phyloP scores from a whole-genome alignment of 768 basidiomycete genomes.

The Tubosaeta sp. region DNA sequence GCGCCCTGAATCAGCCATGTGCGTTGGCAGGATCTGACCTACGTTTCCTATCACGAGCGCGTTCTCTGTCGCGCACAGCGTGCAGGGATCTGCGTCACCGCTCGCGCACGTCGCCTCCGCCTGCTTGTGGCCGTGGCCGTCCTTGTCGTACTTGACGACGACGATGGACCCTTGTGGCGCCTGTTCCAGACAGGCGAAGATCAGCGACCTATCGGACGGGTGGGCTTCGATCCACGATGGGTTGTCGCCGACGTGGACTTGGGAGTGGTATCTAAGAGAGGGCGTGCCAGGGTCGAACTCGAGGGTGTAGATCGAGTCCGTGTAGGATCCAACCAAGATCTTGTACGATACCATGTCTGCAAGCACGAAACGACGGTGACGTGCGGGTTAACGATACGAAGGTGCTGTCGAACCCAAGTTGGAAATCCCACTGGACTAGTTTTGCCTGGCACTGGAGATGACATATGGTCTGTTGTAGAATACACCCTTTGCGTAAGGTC shows the following conservation, averaged over 20 bases:
- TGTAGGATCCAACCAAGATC: conserved; percentile 66
- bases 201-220: conserved; percentile 50
- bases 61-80: conserved; percentile 51
- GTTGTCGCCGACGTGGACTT: conserved; percentile 50
- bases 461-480: too few relatives aligned
- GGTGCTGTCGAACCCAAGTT: neutral
- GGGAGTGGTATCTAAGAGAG: conserved; percentile 46
- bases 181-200: conserved; percentile 67
- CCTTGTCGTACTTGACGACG: conserved; percentile 53
- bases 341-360: conserved; percentile 17
- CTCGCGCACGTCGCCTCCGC: conserved; percentile 40
- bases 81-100: conserved; percentile 61
- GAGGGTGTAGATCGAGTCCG: conserved; percentile 58
- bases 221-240: conserved; percentile 76
- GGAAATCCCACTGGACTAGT: too few relatives aligned
- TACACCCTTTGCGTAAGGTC: too few relatives aligned
- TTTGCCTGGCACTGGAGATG: too few relatives aligned
- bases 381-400: neutral
- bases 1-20: too few relatives aligned
- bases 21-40: conserved; percentile 30
- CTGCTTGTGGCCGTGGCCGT: conserved; percentile 43
- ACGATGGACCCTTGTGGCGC: conserved; percentile 55
- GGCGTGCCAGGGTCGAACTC: conserved; percentile 59
- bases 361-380: neutral
- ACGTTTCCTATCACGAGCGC: conserved; percentile 72